Evolutionary conservation across 441 rosid genomes (phyloP), one percentile per base, ranked within the genome.

Genomic region (Croton laevigatus): DNA sequence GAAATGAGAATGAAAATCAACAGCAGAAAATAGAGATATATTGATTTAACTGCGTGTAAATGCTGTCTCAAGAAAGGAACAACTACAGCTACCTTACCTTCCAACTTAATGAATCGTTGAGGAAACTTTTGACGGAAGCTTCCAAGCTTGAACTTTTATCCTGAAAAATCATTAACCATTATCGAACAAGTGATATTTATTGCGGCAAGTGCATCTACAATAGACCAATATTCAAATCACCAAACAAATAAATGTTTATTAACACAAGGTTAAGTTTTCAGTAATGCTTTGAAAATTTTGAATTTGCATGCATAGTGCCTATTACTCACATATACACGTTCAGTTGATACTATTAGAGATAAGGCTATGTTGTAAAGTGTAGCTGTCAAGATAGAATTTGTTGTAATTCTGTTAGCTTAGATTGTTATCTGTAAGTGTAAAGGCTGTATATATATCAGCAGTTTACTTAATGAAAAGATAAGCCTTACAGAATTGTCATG

Each of bases 51-150:
- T 70, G 0, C 1, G n/a, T n/a, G n/a, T n/a, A n/a, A n/a, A n/a
- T 20, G 52, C 20, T 45, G 44, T n/a, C 7, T n/a, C 57, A 34
- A 3, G 5, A 32, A 32, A 55, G 53, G 40, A 42, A 14, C 22
- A 36, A 23, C 55, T 22, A 20, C 10, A 58, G 36, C 14, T 51
- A 8, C 23, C 13, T 3, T 74, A 93, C 98, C 96, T 84, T 86
- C 97, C 98, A 91, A 32, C 75, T 73, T n/a, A 93, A 83, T 20
- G 96, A 86, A 67, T 94, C 85, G 79, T 93, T 94, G 11, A 85
- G 0, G 20, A 81, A 70, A 52, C 48, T 34, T 5, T 83, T 82
- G 67, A 84, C 90, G 27, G n/a, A 82, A 58, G 82, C 89, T 85
- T 86, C 89, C 6, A 87, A 5, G 10, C 80, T 81, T 27, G 97